These are phyloP conservation scores for Agapanthus africanus DNA, from an alignment of 106 monocot species.

Conservation along the genomic window DNA sequence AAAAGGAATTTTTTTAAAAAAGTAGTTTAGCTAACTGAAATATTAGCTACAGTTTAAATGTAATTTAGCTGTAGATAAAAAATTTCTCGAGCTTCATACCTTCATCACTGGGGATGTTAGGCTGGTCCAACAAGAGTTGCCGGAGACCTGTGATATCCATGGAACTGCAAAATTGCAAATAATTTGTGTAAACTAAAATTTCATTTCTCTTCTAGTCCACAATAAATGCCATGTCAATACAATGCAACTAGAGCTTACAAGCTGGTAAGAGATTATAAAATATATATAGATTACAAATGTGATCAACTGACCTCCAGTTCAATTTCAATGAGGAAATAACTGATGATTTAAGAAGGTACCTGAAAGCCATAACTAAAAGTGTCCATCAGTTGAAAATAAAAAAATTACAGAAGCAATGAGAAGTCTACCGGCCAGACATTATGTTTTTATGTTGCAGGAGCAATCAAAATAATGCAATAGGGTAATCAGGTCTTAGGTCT, in stretches of 20 bases:
- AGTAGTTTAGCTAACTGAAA: background rate
- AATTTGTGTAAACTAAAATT: background rate
- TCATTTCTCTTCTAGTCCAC: background rate
- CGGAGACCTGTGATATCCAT: conserved; percentile 31
- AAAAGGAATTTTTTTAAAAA: background rate
- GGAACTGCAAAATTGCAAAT: conserved; percentile 30
- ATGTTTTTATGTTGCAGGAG: background rate
- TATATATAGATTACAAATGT: too few species aligned
- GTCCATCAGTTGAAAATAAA: background rate
- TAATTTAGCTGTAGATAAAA: background rate
- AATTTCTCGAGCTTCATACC: too few species aligned
- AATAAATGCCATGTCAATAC: too few species aligned
- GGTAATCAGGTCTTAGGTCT: background rate
- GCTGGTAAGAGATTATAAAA: background rate
- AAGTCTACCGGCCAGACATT: background rate
- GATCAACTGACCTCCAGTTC: conserved; percentile 48
- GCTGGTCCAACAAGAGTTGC: conserved; percentile 47
- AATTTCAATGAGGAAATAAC: conserved; percentile 36
- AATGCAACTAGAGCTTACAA: background rate
- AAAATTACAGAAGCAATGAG: background rate
- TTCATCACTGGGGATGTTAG: conserved; percentile 51
- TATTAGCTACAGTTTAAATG: background rate
- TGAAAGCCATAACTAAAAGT: conserved; percentile 18
- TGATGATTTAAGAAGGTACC: conserved; percentile 41
- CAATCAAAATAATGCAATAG: background rate